These are phyloP conservation scores for Coprinopsis cinerea DNA, from an alignment of 768 basidiomycete genomes.

Conservation along the genomic window DNA sequence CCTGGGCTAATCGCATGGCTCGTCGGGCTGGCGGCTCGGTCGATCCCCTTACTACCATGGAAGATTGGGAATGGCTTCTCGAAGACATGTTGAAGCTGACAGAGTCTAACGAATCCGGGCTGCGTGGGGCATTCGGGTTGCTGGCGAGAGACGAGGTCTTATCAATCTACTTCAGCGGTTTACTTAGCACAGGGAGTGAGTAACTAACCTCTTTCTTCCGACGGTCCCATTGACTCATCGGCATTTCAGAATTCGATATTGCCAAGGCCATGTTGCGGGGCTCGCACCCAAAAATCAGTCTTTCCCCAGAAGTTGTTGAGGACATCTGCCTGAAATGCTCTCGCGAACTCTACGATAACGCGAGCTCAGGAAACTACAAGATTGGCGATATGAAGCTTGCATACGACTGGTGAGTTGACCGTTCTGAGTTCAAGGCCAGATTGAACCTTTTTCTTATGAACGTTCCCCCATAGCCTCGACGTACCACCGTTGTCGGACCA, in stretches of 20 bases:
- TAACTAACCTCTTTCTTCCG: slow-evolving; percentile 20
- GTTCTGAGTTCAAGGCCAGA: slow-evolving; percentile 7
- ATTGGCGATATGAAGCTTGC: slow-evolving; percentile 95
- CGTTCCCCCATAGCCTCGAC: slow-evolving; percentile 50
- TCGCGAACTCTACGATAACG: slow-evolving; percentile 92
- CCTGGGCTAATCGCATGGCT: slow-evolving; percentile 85
- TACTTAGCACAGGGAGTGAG: slow-evolving; percentile 86
- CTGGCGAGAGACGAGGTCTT: slow-evolving; percentile 65
- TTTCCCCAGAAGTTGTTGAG: slow-evolving; percentile 54
- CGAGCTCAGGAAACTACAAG: slow-evolving; percentile 86
- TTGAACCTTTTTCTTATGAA: slow-evolving; percentile 3
- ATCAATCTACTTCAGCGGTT: slow-evolving; percentile 79
- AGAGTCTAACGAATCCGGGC: slow-evolving; percentile 51
- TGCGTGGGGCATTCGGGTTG: slow-evolving; percentile 77
- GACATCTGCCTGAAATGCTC: slow-evolving; percentile 76
- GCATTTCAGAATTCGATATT: slow-evolving; percentile 52
- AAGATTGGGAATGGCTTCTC: slow-evolving; percentile 84
- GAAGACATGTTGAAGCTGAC: slow-evolving; percentile 87
- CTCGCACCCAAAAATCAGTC: slow-evolving; percentile 39
- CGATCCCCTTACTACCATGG: slow-evolving; percentile 49
- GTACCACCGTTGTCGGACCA: slow-evolving; percentile 63
- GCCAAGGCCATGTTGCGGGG: slow-evolving; percentile 55
- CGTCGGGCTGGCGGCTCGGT: slow-evolving; percentile 53
- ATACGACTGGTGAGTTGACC: slow-evolving; percentile 76
- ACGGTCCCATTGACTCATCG: slow-evolving; percentile 8